phyloP scores from a whole-genome alignment of 345 rosid species.

The Syzygium aromaticum region DNA sequence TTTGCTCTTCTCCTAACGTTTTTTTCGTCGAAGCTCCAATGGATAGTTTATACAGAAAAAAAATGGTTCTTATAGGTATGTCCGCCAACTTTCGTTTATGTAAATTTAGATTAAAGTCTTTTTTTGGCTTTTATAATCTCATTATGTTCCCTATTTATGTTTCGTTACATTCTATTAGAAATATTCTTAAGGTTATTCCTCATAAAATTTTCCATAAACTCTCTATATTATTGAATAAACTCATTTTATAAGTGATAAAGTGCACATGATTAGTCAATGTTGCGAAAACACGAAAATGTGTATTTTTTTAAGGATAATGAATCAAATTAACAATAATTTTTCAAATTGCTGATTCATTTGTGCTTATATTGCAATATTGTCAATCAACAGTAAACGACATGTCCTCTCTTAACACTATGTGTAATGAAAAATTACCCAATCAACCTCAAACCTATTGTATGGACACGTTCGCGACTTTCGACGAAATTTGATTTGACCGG shows the following conservation, averaged over 20 bases:
- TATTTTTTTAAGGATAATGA: too few relatives aligned
- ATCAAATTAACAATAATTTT: background rate
- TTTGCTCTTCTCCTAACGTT: background rate
- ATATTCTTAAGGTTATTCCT: too few relatives aligned
- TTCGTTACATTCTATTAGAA: too few relatives aligned
- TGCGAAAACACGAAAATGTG: too few relatives aligned
- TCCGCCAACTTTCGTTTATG: background rate
- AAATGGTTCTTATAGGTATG: background rate
- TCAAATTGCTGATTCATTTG: background rate
- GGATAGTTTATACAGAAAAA: background rate
- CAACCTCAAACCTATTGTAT: too few relatives aligned
- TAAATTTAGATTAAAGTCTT: too few relatives aligned
- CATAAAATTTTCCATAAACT: too few relatives aligned
- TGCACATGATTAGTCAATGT: background rate
- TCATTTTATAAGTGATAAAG: background rate
- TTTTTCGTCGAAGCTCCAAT: background rate
- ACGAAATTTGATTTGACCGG: too few relatives aligned
- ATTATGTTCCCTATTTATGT: too few relatives aligned
- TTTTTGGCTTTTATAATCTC: too few relatives aligned
- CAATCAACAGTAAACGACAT: background rate
- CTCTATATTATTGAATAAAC: background rate
- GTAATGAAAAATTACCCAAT: too few relatives aligned
- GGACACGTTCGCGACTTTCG: too few relatives aligned
- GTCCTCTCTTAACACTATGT: background rate
- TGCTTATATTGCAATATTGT: background rate